phyloP scores from a whole-genome alignment of 305 asterid species.

The Stenogyne calaminthoides region DNA sequence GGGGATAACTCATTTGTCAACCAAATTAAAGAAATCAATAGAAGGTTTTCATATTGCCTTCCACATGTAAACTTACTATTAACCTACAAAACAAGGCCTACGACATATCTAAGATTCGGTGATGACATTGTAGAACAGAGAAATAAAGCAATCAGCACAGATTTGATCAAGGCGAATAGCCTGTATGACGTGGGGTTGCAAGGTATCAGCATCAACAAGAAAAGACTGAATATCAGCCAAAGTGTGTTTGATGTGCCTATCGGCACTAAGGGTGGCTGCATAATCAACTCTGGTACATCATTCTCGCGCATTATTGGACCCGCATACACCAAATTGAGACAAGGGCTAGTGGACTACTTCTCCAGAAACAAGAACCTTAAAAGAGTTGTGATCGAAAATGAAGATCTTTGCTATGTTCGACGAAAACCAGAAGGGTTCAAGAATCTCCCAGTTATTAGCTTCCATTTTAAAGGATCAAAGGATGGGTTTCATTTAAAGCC shows the following conservation, averaged over 20 bases:
- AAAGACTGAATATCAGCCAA: slow-evolving; percentile 21
- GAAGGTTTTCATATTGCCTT: too few species aligned
- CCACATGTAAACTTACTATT: too few species aligned
- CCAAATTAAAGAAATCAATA: too few species aligned
- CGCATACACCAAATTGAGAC: slow-evolving; percentile 8
- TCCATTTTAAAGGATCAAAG: too few species aligned
- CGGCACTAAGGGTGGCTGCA: slow-evolving; percentile 13
- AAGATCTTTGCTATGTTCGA: slow-evolving; percentile 3
- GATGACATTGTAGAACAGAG: neutral
- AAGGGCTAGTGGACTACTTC: slow-evolving; percentile 22
- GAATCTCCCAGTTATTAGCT: too few species aligned
- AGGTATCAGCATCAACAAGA: slow-evolving; percentile 20
- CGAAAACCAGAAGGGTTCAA: neutral
- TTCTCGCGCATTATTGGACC: neutral
- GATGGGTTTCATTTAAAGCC: neutral
- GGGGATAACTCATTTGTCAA: slow-evolving; percentile 2
- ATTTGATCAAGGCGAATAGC: neutral
- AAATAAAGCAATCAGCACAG: neutral
- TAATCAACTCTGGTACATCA: neutral
- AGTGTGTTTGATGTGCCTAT: neutral
- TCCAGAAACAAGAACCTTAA: neutral
- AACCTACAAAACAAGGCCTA: neutral
- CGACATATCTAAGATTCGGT: slow-evolving; percentile 13
- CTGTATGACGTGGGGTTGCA: neutral
- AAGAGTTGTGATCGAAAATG: neutral